These are phyloP conservation scores for Mucor circinelloides DNA, from an alignment of 371 early-diverging fungal genomes.

Conservation along the genomic window DNA sequence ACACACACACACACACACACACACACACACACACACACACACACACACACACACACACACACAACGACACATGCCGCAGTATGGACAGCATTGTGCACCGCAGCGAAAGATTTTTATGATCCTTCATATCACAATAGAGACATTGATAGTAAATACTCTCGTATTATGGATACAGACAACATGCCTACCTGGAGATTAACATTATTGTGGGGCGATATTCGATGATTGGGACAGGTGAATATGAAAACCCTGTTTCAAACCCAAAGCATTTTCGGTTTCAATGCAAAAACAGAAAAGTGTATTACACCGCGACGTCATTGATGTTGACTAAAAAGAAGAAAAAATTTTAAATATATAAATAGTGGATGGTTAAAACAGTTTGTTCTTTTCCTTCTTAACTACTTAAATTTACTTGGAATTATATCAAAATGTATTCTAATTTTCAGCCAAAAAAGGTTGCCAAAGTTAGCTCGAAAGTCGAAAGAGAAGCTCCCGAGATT, in stretches of 20 bases:
- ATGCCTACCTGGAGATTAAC: no score
- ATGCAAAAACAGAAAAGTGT: background rate
- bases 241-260: background rate
- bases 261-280: background rate
- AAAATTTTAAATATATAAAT: background rate
- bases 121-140: no score
- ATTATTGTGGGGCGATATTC: no score
- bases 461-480: conserved; percentile 1
- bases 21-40: no score
- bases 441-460: background rate
- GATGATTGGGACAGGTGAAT: no score
- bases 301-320: background rate
- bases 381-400: background rate
- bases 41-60: no score
- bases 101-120: no score
- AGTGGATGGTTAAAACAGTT: background rate
- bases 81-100: no score
- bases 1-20: no score
- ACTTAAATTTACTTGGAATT: background rate
- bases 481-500: background rate
- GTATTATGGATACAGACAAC: no score
- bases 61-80: no score
- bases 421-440: background rate
- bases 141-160: no score
- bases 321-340: background rate